These are phyloP conservation scores for Aspergillus sergii DNA, from an alignment of 2,329 filamentous ascomycete species.

Conservation along the genomic window DNA sequence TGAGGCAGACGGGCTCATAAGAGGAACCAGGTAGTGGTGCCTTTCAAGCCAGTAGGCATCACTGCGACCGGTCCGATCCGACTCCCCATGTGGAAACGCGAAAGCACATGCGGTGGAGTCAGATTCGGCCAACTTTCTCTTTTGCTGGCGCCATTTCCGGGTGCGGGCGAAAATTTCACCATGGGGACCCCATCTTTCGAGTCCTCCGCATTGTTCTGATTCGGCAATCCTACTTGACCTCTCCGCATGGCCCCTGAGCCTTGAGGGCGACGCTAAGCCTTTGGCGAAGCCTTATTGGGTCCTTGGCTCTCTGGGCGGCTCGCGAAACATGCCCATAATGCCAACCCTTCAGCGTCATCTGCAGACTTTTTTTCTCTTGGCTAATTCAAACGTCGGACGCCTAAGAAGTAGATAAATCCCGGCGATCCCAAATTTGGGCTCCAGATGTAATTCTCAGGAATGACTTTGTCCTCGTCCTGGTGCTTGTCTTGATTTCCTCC, in stretches of 20 bases:
- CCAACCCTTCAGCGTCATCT: not conserved
- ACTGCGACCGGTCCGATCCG: not conserved
- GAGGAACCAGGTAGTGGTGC: not conserved
- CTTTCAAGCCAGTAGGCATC: not conserved
- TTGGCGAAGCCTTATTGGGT: slow-evolving; percentile 2
- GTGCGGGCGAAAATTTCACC: not conserved
- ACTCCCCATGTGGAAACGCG: not conserved
- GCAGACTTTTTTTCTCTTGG: slow-evolving; percentile 5
- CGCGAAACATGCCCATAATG: slow-evolving; percentile 4
- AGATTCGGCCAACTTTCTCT: not conserved
- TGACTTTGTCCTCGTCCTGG: not conserved
- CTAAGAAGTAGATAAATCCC: not conserved
- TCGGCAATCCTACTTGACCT: slow-evolving; percentile 3
- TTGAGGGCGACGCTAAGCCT: not conserved
- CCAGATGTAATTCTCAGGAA: not conserved
- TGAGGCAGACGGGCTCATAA: not conserved
- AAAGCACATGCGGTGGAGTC: not conserved
- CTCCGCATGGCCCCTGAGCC: not conserved
- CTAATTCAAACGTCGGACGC: not conserved
- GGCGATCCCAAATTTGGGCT: not conserved
- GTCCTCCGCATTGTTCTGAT: slow-evolving; percentile 1
- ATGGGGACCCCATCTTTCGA: not conserved
- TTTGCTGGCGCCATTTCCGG: not conserved
- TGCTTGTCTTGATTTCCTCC: not conserved
- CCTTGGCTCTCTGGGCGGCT: slow-evolving; percentile 1